Evolutionary conservation across 495 filamentous ascomycete genomes (phyloP).

Genomic region (Penicillium crystallinum): DNA sequence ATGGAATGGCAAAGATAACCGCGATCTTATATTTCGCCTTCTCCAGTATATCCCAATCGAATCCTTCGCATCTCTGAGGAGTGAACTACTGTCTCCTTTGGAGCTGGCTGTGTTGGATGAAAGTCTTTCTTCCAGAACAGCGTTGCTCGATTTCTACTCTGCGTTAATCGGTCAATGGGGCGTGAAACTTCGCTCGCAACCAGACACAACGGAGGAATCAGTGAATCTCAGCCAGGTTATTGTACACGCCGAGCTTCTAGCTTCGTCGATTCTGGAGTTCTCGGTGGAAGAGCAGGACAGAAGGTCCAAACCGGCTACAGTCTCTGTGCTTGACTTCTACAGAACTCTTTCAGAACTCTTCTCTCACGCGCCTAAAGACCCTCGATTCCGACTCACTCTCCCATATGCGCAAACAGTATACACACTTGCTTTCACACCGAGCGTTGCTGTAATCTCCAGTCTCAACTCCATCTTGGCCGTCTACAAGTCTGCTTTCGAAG

Average conservation of each 20-base stretch:
- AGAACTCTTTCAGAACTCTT: constrained; percentile 52
- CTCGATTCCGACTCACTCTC: constrained; percentile 55
- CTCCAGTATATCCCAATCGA: constrained; percentile 58
- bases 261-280: constrained; percentile 56
- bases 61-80: constrained; percentile 49
- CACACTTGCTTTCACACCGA: constrained; percentile 59
- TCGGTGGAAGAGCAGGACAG: constrained; percentile 11
- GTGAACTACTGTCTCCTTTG: constrained; percentile 47
- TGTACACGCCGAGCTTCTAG: constrained; percentile 56
- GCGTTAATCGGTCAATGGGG: constrained; percentile 67
- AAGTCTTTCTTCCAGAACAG: constrained; percentile 43
- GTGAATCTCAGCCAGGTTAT: constrained; percentile 44
- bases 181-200: constrained; percentile 31
- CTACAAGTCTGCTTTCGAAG: constrained; percentile 75
- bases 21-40: constrained; percentile 58
- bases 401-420: constrained; percentile 68
- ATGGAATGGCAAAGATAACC: constrained; percentile 66
- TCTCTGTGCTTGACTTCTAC: constrained; percentile 64
- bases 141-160: constrained; percentile 66
- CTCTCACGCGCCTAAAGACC: constrained; percentile 45
- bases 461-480: constrained; percentile 60
- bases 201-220: constrained; percentile 26
- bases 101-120: constrained; percentile 55
- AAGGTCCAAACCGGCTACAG: constrained; percentile 18
- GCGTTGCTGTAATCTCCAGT: constrained; percentile 59